These are phyloP conservation scores for Metarhizium guizhouense DNA, from an alignment of 2,329 filamentous ascomycete genomes.

Conservation along the genomic window DNA sequence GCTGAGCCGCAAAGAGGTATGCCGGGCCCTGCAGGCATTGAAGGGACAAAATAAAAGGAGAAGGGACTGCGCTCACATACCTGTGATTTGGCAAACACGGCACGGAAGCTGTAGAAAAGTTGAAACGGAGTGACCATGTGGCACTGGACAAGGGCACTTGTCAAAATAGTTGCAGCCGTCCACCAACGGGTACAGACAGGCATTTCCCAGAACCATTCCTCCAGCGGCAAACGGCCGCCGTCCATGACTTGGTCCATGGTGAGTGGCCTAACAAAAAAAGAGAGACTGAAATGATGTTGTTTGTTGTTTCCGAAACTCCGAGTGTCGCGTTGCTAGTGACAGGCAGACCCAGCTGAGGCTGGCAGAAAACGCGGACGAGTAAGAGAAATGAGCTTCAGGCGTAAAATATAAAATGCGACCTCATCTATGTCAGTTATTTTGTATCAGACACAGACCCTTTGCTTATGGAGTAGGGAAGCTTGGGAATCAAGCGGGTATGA, in stretches of 20 bases:
- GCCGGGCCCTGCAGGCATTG: too few relatives aligned
- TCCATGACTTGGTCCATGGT: constrained; percentile 52
- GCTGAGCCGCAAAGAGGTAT: not conserved
- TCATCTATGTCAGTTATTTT: not conserved
- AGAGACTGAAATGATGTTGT: not conserved
- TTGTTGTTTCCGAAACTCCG: not conserved
- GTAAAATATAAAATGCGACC: not conserved
- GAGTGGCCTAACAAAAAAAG: not conserved
- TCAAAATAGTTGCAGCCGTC: constrained; percentile 86
- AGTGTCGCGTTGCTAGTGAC: not conserved
- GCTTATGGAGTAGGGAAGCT: not conserved
- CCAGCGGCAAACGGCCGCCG: constrained; percentile 65
- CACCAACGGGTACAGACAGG: constrained; percentile 93
- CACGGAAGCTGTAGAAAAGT: constrained; percentile 90
- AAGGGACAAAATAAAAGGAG: not conserved
- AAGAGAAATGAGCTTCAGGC: not conserved
- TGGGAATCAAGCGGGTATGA: not conserved
- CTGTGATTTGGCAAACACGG: constrained; percentile 87
- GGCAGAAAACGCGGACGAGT: not conserved
- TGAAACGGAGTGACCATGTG: constrained; percentile 88
- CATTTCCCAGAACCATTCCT: constrained; percentile 99
- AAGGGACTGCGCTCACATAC: constrained; percentile 37
- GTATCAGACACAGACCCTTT: not conserved
- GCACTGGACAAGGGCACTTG: constrained; percentile 85
- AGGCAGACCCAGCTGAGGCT: not conserved